phyloP scores from a whole-genome alignment of 108 stramenopile genomes.

The Mediolabrus comicus region DNA sequence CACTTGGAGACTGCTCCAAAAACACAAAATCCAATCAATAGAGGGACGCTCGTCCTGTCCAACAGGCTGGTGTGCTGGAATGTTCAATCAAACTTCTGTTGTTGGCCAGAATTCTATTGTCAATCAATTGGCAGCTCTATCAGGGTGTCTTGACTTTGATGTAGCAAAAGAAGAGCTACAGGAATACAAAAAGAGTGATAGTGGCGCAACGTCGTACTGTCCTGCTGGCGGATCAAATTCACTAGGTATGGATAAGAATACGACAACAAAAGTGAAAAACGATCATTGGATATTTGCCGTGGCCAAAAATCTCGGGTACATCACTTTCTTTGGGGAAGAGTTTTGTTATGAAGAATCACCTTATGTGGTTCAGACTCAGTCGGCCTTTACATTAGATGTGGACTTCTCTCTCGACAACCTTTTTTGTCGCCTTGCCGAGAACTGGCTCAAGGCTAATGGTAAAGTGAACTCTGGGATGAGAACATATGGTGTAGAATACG shows the following conservation, averaged over 20 bases:
- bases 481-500: conserved; percentile 15
- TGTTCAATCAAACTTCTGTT: conserved; percentile 35
- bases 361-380: conserved; percentile 49
- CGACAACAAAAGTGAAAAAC: background rate
- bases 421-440: conserved; percentile 39
- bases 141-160: conserved; percentile 28
- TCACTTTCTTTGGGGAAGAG: conserved; percentile 65
- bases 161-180: conserved; percentile 7
- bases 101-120: conserved; percentile 51
- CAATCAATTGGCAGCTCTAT: conserved; percentile 50
- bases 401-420: conserved; percentile 36
- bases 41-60: conserved; percentile 1
- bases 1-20: conserved; percentile 30
- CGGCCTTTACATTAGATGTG: conserved; percentile 25
- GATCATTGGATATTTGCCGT: conserved; percentile 19
- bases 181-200: background rate
- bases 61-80: conserved; percentile 35
- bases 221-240: background rate
- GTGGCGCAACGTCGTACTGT: background rate
- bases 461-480: background rate
- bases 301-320: conserved; percentile 32
- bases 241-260: background rate
- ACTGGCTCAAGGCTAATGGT: conserved; percentile 9
- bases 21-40: conserved; percentile 15
- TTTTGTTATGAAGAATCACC: conserved; percentile 57